phyloP scores from a whole-genome alignment of 257 asterid species.

The Nicotiana noctiflora region DNA sequence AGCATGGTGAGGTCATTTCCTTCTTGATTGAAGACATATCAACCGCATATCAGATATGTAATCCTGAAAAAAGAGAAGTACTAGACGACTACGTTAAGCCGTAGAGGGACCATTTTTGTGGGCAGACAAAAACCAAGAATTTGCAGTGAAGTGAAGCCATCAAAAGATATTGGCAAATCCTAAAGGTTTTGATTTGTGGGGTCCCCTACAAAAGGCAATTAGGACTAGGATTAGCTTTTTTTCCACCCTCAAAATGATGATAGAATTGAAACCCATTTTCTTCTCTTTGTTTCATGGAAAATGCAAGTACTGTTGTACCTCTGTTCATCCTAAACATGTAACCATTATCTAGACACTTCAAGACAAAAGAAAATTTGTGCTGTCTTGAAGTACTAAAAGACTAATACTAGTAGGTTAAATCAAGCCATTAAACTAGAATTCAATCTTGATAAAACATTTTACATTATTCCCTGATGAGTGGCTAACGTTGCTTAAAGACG shows the following conservation, averaged over 20 bases:
- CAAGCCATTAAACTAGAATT: neutral
- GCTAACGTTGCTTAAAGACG: neutral
- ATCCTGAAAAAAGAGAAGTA: neutral
- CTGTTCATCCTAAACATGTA: neutral
- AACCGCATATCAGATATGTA: neutral
- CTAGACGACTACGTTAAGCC: neutral
- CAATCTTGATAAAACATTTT: neutral
- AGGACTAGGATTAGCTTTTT: neutral
- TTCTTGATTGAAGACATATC: neutral
- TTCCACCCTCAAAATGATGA: neutral
- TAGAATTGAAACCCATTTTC: neutral
- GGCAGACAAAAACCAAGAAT: neutral
- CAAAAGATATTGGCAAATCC: conserved; percentile 9
- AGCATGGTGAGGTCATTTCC: neutral
- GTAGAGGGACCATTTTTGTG: neutral
- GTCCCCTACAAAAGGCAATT: neutral
- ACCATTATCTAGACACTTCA: neutral
- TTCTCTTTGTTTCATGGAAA: neutral
- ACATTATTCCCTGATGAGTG: neutral
- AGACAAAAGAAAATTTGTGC: neutral
- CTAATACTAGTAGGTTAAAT: neutral
- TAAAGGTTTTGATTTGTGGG: conserved; percentile 10
- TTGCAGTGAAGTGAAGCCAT: conserved; percentile 7
- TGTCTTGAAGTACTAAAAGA: neutral
- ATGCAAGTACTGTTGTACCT: neutral